Conservation (phyloP, 1,284 basidiomycete species). For the Cystobasidiaceae sp. region DNA sequence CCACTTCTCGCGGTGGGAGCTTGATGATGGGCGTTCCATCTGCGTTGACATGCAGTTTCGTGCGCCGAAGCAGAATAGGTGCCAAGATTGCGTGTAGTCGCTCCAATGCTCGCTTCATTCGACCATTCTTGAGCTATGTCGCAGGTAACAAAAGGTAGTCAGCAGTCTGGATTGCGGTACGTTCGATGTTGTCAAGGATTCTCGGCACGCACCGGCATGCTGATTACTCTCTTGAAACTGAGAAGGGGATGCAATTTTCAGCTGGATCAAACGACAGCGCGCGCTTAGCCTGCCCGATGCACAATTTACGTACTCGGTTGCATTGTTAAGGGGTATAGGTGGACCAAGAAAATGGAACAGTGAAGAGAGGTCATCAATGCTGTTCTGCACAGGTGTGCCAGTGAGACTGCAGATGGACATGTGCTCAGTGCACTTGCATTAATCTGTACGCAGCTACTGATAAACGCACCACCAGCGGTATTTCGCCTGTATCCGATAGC, state of each 20-base stretch:
- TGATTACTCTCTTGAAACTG: slow-evolving; percentile 73
- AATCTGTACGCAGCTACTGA: slow-evolving; percentile 44
- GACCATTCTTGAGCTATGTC: slow-evolving; percentile 59
- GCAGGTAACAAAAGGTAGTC: no score
- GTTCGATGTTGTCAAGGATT: no score
- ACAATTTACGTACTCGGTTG: no score
- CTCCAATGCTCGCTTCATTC: slow-evolving; percentile 52
- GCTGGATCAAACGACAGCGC: no score
- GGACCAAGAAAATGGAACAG: slow-evolving; percentile 58
- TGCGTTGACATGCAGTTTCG: slow-evolving; percentile 67
- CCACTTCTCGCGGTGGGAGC: slow-evolving; percentile 68
- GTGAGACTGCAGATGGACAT: slow-evolving; percentile 41
- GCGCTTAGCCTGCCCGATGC: no score
- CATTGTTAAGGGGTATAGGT: no score
- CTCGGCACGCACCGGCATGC: slow-evolving; percentile 54
- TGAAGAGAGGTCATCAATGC: slow-evolving; percentile 70
- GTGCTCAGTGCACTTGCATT: not conserved
- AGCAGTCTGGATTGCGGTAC: no score
- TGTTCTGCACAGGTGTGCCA: slow-evolving; percentile 45
- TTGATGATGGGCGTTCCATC: slow-evolving; percentile 83
- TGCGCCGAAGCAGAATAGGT: slow-evolving; percentile 83
- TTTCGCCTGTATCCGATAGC: slow-evolving; percentile 68
- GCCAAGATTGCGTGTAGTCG: slow-evolving; percentile 65
- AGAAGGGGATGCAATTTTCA: slow-evolving; percentile 46
- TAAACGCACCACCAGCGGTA: slow-evolving; percentile 66